phyloP scores from a whole-genome alignment of 768 basidiomycete genomes.

The Auricularia heimuer region DNA sequence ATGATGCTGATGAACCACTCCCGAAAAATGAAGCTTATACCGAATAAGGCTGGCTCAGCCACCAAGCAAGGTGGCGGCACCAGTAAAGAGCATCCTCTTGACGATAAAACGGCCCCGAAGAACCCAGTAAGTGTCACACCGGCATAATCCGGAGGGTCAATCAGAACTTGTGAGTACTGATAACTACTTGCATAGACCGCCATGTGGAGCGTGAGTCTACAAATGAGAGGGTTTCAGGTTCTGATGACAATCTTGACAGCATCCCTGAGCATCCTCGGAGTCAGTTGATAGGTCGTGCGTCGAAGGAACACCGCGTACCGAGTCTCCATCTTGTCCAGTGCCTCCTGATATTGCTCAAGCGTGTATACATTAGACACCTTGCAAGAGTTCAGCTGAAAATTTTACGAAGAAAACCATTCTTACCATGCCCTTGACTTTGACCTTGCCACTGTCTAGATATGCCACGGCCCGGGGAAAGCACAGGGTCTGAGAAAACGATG shows the following conservation, averaged over 20 bases:
- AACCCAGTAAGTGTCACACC: too few relatives aligned
- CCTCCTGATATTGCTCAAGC: constrained; percentile 51
- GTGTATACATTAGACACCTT: constrained; percentile 51
- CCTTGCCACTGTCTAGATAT: constrained; percentile 79
- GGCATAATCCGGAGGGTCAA: too few relatives aligned
- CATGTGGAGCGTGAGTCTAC: too few relatives aligned
- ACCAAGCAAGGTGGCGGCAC: too few relatives aligned
- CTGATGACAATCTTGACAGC: constrained; percentile 44
- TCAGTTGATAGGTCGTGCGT: neutral
- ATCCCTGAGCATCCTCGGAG: neutral
- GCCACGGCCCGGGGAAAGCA: constrained; percentile 89
- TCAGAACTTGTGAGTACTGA: too few relatives aligned
- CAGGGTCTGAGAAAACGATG: constrained; percentile 80
- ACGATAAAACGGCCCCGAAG: too few relatives aligned
- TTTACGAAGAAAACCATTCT: constrained; percentile 7
- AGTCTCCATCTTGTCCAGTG: constrained; percentile 56
- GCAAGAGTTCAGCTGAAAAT: constrained; percentile 20
- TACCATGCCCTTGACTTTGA: constrained; percentile 75
- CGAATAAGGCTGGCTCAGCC: too few relatives aligned
- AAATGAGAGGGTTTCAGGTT: constrained; percentile 25
- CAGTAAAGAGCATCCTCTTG: too few relatives aligned
- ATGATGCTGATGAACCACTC: too few relatives aligned
- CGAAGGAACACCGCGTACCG: constrained; percentile 28
- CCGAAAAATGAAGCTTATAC: too few relatives aligned
- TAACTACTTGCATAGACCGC: too few relatives aligned